Evolutionary conservation across 2,329 filamentous ascomycete species (phyloP), one percentile per base, ranked within the genome.

Genomic region (Pseudonectria buxi): DNA sequence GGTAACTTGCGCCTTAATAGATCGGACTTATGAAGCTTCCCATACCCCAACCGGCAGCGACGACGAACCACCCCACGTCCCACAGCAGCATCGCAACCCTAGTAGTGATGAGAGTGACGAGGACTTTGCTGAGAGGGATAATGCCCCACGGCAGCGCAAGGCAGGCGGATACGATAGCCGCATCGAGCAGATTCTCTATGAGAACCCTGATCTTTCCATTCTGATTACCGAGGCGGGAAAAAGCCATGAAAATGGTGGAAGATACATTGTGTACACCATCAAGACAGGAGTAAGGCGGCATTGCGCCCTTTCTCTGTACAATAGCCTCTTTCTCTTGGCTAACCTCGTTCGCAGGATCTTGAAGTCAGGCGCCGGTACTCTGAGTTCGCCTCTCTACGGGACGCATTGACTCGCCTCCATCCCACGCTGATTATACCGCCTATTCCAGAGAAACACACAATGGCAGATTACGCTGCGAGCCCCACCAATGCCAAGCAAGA

Each of bases 401-500:
- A 88, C 52, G 90, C 90, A 3, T 74, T 98, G 18, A 88, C 89
- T 30, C 84, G 85, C 50, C 74, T 98, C 43, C 94, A 98, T 57
- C 92, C 94, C 7, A 98, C 92, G 0, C 74, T 98, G 28, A 85
- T 98, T 52, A 85, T 98, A 34, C 94, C 92, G 7, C 92, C 92
- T 3, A 98, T 98, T 53, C 92, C 92, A 14, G 94, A 98, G 65
- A 98, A 98, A 63, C 92, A 98, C 62, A 92, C 88, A 30, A 94
- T 98, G 83, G 90, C 90, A 42, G 92, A 98, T 61, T 98, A 98
- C 57, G 92, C 92, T 12, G 89, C 94, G 18, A 96, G 95, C 53
- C 92, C 94, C 2, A 98, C 92, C 26, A 95, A 90, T 54, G 94
- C 94, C 13, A 98, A 95, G 61, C 90, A 98, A 62, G 94, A 98